Conservation (phyloP, 2,329 filamentous ascomycete species). For the Uncinocarpus reesii region DNA sequence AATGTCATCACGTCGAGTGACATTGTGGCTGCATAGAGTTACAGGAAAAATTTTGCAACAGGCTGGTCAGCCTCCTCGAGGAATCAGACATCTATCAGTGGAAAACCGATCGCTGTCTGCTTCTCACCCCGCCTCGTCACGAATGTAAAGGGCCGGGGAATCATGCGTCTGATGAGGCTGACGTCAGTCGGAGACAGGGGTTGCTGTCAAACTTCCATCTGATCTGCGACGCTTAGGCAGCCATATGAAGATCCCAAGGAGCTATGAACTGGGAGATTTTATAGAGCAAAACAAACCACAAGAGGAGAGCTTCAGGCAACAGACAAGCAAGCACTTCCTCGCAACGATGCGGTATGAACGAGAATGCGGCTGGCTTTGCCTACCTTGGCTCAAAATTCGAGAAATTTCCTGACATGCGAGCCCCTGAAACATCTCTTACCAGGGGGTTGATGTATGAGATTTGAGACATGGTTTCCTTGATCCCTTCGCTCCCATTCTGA, state of each 20-base stretch:
- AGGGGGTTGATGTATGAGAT: neutral
- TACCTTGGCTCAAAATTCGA: no score
- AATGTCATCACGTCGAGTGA: neutral
- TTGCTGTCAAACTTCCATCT: neutral
- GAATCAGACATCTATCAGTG: neutral
- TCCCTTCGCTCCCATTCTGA: no score
- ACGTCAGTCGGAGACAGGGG: neutral
- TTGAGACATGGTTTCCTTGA: conserved; percentile 1
- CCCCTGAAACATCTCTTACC: neutral
- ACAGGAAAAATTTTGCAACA: neutral
- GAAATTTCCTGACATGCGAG: no score
- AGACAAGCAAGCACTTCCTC: no score
- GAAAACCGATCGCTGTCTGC: no score
- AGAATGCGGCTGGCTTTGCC: no score
- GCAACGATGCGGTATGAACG: no score
- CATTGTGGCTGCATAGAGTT: conserved; percentile 7
- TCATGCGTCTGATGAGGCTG: conserved; percentile 1
- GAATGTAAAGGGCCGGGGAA: no score
- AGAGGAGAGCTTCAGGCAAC: no score
- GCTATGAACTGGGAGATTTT: no score
- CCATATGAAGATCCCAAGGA: neutral
- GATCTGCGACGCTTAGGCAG: neutral
- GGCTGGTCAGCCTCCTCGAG: neutral
- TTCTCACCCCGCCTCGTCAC: no score
- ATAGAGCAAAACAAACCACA: neutral